phyloP scores from a whole-genome alignment of 352 stramenopile species.

The Globisporangium middletonii region DNA sequence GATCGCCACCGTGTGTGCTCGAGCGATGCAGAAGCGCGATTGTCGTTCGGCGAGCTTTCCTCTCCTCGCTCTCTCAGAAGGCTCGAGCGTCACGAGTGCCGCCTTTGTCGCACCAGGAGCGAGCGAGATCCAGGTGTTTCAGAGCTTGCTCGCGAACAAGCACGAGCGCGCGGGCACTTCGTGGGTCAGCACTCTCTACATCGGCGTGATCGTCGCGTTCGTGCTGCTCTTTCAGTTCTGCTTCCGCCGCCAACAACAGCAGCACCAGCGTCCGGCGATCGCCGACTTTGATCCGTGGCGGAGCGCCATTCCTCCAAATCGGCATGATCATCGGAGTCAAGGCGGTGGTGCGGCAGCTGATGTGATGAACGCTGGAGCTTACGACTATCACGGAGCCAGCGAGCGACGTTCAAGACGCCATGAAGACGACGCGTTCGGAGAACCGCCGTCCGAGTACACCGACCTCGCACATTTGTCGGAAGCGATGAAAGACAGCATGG shows the following conservation, averaged over 20 bases:
- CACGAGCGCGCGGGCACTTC: slow-evolving; percentile 15
- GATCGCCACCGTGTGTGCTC: slow-evolving; percentile 1
- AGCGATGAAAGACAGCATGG: slow-evolving; percentile 9
- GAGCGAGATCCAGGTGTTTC: slow-evolving; percentile 20
- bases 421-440: no score
- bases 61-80: slow-evolving; percentile 25
- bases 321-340: not conserved
- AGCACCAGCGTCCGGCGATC: no score
- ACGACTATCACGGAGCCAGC: no score
- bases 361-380: no score
- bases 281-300: not conserved
- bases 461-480: slow-evolving; percentile 10
- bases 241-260: slow-evolving; percentile 15
- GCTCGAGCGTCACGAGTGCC: slow-evolving; percentile 17
- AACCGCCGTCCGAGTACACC: not conserved
- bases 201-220: slow-evolving; percentile 12
- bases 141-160: slow-evolving; percentile 24
- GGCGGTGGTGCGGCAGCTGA: no score
- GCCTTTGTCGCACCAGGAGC: slow-evolving; percentile 1
- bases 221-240: slow-evolving; percentile 27
- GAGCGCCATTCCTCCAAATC: not conserved
- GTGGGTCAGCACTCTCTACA: slow-evolving; percentile 22
- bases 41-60: not conserved
- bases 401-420: no score
- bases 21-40: not conserved